Evolutionary conservation across 2,329 filamentous ascomycete species (phyloP), one percentile per base, ranked within the genome.

Genomic region (Samsoniella hepiali): DNA sequence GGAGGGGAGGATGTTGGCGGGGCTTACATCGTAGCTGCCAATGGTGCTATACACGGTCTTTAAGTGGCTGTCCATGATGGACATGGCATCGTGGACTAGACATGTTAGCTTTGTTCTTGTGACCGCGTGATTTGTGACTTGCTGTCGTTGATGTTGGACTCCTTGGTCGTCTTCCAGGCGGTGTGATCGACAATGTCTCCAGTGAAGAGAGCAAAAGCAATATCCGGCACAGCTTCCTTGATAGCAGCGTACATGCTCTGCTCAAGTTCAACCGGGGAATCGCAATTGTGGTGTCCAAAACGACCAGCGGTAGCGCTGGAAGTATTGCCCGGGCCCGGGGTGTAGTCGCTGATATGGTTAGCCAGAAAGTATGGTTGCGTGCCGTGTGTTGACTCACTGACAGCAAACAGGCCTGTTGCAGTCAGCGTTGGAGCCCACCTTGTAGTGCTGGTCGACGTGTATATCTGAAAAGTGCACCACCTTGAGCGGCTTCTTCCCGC

Each of bases 381-480:
- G 8, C 36, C 3, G 6, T 9, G 15, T 13, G 9, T 22, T 22
- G 4, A 51, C 72, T 71, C 63, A 78, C 69, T 84, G 79, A 72
- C 85, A 88, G 72, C 85, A 88, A 62, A 87, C 83, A 1, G 82
- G 83, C 69, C 85, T 84, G 34, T 78, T 78, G 72, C 85, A 88
- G 65, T 84, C 77, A 29, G 80, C 77, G 68, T 78, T 85, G 7
- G 82, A 76, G 0, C 84, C 85, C 2, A 77, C 72, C 31, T 78
- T 77, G 69, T 88, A 88, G 11, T 78, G 75, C 6, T 78, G 79
- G 66, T 88, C 84, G 60, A 87, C 74, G 64, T 87, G 85, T 49
- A 85, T 83, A 66, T 88, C 85, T 13, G 82, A 85, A 70, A 83
- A 83, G 68, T 88, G 85, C 31, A 86, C 82, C 5, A 88, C 75